Evolutionary conservation across 805 yeast species (phyloP), one percentile per base, ranked within the genome.

Genomic region (Candida dajiaensis): DNA sequence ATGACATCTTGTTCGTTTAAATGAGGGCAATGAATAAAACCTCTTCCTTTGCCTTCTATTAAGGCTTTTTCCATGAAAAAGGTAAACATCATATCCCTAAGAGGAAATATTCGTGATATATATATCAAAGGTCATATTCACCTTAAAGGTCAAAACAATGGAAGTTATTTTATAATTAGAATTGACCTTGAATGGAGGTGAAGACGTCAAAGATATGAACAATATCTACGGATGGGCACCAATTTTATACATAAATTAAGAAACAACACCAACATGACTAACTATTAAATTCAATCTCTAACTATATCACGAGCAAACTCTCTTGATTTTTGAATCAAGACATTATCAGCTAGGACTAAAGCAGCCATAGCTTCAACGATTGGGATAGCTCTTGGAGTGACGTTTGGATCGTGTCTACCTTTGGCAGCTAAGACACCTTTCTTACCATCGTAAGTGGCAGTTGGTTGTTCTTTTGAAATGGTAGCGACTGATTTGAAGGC

Each of bases 401-500:
- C 99, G 61, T 90, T 88, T 29, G 99, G 99, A 65, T 94, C 99
- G 62, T 94, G 99, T 76, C 99, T 86, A 47, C 99, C 99, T 66
- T 92, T 83, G 31, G 99, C 97, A 44, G 94, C 96, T 50, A 94
- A 74, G 10, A 83, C 80, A 62, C 99, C 99, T 43, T 71, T 80
- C 55, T 77, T 76, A 59, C 99, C 99, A 22, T 86, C 90, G 70
- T 90, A 94, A 41, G 94, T 78, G 23, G 89, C 79, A 16, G 99
- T 94, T 38, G 74, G 69, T 73, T 94, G 99, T 60, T 85, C 94
- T 73, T 90, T 95, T 44, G 94, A 81, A 56, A 94, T 94, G 38
- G 99, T 94, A 43, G 99, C 99, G 16, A 96, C 97, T 2, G 98
- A 90, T 73, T 94, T 94, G 80, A 94, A 94, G 4, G 98, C 97